Base-by-base conservation (phyloP, 257 asterid species). In the Apocynum venetum region DNA sequence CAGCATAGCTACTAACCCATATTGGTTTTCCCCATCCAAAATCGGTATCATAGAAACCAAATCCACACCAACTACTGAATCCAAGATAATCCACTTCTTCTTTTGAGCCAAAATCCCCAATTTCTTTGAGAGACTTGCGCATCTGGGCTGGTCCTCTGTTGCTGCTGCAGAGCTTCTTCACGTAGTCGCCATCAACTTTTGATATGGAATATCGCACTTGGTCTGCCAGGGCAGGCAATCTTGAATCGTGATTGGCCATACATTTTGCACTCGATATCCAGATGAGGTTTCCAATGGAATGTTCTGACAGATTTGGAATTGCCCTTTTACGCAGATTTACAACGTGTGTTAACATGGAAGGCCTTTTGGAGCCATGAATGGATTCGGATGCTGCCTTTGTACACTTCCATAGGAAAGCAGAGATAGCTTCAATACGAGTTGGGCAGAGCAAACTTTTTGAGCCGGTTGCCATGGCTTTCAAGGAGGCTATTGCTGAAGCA, bases 11-110 rank as follows among this genome's bases (percentile, higher is more conserved):
- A 40, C 90, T 87, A 6, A 91, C 90, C 96, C 97, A 93, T 3
- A 78, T 41, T 1, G 98, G 98, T 77, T 77, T 89, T 51, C 98
- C 98, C 90, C 90, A 93, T 67, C 98, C 96, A 72, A 93, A 91
- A 80, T 93, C 94, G 7, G 88, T 83, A 0, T 86, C 89, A 61
- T 93, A 93, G 65, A 87, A 90, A 4, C 93, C 96, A 59, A 90
- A 80, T 72, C 87, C 90, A 36, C 96, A 88, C 98, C 97, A 92
- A 63, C 98, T 93, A 1, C 89, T 88, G 78, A 91, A 90, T 1
- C 91, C 93, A 53, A 84, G 73, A 41, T 84, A 85, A 70, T 87
- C 87, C 78, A 82, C 89, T 36, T 65, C 83, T 17, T 84, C 83
- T 70, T 46, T 75, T 17, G 82, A 53, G 5, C 88, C 93, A 47